Evolutionary conservation across 176 grass and related monocot genomes (phyloP).

Genomic region (Microstegium vimineum): DNA sequence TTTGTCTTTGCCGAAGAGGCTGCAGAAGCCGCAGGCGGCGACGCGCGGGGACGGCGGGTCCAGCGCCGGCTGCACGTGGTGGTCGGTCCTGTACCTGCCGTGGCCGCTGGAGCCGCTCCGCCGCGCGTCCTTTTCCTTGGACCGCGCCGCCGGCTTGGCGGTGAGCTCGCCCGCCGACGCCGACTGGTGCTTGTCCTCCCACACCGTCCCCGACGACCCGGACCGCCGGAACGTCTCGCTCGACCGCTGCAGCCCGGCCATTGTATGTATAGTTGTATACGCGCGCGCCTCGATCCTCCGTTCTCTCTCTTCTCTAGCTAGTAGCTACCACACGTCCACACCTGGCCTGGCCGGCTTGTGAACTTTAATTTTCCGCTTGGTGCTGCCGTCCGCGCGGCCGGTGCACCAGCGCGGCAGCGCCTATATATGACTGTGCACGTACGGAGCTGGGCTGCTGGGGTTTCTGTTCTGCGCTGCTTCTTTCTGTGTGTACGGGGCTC

Average conservation of each 20-base stretch:
- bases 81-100: slow-evolving; percentile 51
- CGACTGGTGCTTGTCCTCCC: slow-evolving; percentile 57
- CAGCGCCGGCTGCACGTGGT: slow-evolving; percentile 44
- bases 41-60: slow-evolving; percentile 86
- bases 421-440: slow-evolving; percentile 21
- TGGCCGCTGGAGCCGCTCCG: slow-evolving; percentile 31
- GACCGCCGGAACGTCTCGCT: slow-evolving; percentile 86
- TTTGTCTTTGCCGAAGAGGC: slow-evolving; percentile 62
- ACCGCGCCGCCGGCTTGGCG: slow-evolving; percentile 10
- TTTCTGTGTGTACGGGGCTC: not conserved
- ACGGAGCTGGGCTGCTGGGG: not conserved
- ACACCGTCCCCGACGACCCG: slow-evolving; percentile 78
- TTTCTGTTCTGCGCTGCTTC: not conserved
- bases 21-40: slow-evolving; percentile 70
- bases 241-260: slow-evolving; percentile 82
- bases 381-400: not conserved
- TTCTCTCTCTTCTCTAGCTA: not conserved
- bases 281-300: not conserved
- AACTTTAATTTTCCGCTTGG: not conserved
- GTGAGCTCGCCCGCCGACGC: slow-evolving; percentile 36
- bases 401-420: too few relatives aligned
- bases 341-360: not conserved
- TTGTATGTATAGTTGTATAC: slow-evolving; percentile 3
- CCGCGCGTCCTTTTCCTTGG: not conserved
- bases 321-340: not conserved